Conservation (phyloP, 163 green algal species). For the Scenedesmus sp. region DNA sequence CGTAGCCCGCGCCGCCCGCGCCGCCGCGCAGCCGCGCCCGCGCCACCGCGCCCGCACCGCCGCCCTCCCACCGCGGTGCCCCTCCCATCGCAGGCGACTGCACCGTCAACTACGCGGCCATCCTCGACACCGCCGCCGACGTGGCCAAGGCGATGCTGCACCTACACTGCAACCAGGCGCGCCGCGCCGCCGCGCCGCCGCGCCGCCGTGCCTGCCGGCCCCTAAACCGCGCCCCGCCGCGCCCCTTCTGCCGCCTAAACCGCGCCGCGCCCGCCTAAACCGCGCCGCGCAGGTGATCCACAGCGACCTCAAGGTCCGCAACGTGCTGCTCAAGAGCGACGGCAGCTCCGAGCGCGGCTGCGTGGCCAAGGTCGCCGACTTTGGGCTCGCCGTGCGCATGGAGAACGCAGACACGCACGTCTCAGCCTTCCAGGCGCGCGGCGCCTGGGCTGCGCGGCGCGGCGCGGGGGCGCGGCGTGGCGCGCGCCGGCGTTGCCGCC, state of each 20-base stretch:
- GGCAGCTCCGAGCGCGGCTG: conserved; percentile 21
- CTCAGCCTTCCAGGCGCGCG: conserved; percentile 42
- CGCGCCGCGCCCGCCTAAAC: too few species aligned
- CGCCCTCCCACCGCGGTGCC: too few species aligned
- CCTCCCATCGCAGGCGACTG: background rate
- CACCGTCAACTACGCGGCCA: conserved; percentile 58
- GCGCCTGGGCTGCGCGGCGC: too few species aligned
- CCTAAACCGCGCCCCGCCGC: background rate
- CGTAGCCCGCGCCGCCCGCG: too few species aligned
- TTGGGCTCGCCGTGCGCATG: conserved; percentile 44
- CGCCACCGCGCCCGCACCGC: too few species aligned
- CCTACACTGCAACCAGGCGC: conserved; percentile 48
- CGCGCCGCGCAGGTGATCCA: conserved; percentile 14
- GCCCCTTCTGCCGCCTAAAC: background rate
- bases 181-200: background rate
- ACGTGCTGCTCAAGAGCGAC: conserved; percentile 41
- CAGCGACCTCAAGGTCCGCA: conserved; percentile 33
- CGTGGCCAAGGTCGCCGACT: conserved; percentile 43
- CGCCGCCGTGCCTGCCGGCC: background rate
- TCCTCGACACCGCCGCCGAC: conserved; percentile 59
- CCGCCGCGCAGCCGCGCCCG: too few species aligned
- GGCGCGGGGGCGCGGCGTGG: background rate
- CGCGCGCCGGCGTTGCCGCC: background rate
- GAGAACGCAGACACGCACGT: conserved; percentile 53
- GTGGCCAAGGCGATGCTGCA: conserved; percentile 63